These are phyloP conservation scores for Crotalaria pallida DNA, from an alignment of 306 rosid species.

Conservation along the genomic window DNA sequence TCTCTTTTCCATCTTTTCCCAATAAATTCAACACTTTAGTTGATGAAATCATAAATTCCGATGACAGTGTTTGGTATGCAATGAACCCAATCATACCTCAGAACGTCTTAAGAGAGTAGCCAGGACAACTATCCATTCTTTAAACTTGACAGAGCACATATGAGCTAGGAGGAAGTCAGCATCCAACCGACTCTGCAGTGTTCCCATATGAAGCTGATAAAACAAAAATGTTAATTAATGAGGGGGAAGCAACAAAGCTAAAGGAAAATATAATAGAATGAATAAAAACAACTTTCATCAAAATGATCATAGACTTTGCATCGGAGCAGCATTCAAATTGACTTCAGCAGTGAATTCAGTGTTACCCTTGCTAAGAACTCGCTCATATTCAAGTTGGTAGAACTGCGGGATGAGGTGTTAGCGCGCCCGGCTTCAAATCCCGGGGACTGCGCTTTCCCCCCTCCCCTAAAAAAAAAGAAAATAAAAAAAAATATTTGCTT, in stretches of 20 bases:
- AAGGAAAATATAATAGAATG: neutral
- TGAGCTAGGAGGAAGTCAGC: constrained; percentile 93
- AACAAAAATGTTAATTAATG: constrained; percentile 17
- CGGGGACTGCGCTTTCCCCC: too few species aligned
- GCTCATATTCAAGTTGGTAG: constrained; percentile 3
- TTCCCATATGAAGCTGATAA: constrained; percentile 88
- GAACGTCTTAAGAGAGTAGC: constrained; percentile 90
- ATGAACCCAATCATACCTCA: constrained; percentile 52
- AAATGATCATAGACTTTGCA: constrained; percentile 7
- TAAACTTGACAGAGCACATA: constrained; percentile 95
- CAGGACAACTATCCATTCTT: constrained; percentile 97
- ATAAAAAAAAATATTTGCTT: too few species aligned
- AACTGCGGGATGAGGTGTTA: too few species aligned
- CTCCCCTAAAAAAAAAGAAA: too few species aligned
- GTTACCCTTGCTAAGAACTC: neutral
- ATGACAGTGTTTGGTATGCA: neutral
- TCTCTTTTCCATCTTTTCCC: neutral
- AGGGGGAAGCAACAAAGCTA: neutral
- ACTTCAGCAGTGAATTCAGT: constrained; percentile 10
- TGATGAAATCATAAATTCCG: constrained; percentile 12
- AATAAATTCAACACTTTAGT: neutral
- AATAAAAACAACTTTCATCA: constrained; percentile 5
- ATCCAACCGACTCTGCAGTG: constrained; percentile 86
- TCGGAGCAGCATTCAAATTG: neutral
- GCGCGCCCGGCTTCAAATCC: too few species aligned